Evolutionary conservation across 2,329 filamentous ascomycete genomes (phyloP), one percentile per base, ranked within the genome.

Genomic region (Aschersonia sp.): DNA sequence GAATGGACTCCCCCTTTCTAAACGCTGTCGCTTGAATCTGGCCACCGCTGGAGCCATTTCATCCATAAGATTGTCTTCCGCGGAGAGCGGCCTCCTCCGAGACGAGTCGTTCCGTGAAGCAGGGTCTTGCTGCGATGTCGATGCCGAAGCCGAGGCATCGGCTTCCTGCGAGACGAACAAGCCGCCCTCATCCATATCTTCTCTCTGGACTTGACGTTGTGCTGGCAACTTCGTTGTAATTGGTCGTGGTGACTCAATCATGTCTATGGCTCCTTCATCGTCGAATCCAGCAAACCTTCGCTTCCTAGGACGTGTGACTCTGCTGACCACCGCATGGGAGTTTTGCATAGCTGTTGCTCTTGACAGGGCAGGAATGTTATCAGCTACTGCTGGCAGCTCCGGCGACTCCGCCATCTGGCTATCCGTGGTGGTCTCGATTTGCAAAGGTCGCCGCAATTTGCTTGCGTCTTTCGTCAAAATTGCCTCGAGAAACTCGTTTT

Each of bases 401-500:
- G 45, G 51, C n/a, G 44, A 47, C 5, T 51, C 53, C 4, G 9
- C 31, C 32, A 20, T 12, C 30, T 59, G 57, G 3, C 54, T 55
- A n/a, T 51, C 56, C 30, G 50, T 48, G 2, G 53, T 45, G 3
- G 59, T 59, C 40, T 66, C 65, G 7, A 77, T 65, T 53, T 83
- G 73, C 3, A 94, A 73, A 5, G 81, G 75, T 40, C 80, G 77
- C 50, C 85, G 80, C 28, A 97, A 70, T 43, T 77, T 74, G 50
- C 75, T 78, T 5, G 87, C 78, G 65, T 97, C 83, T 46, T 84
- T 84, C n/a, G 72, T 80, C 31, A 97, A 67, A 44, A 98, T 92
- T 1, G 85, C 85, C 61, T 95, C 88, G 2, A 98, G 72, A 52
- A 98, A 94, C 56, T 96, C 89, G 50, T 84, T 89, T 59, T 96